These are phyloP conservation scores for Heliosperma pusillum DNA, from an alignment of 148 eudicot genomes.

Conservation along the genomic window DNA sequence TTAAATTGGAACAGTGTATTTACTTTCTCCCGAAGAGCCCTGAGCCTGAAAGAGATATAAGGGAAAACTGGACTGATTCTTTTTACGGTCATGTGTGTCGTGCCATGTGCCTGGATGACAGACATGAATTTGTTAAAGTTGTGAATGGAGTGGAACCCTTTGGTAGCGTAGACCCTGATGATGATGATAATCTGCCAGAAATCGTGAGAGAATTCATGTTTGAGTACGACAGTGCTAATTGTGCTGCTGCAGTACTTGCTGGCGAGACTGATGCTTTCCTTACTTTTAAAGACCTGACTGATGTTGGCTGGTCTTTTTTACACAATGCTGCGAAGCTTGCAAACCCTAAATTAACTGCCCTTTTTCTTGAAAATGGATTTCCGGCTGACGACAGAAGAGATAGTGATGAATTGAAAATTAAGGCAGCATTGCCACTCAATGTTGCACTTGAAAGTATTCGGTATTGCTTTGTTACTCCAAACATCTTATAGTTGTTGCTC, in stretches of 20 bases:
- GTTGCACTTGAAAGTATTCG: neutral
- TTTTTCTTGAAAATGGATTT: neutral
- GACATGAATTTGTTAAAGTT: neutral
- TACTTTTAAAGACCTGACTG: neutral
- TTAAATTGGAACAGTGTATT: no score
- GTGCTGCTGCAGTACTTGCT: neutral
- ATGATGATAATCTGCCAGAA: neutral
- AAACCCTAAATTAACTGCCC: neutral
- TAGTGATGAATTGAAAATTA: neutral
- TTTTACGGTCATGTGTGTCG: no score
- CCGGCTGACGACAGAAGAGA: slow-evolving; percentile 2
- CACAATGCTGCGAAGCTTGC: neutral
- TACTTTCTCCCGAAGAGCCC: no score
- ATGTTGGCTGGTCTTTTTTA: neutral
- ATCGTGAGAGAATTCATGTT: neutral
- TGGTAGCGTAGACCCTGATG: neutral
- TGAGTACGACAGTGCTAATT: neutral
- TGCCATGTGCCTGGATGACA: no score
- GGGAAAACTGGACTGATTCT: no score
- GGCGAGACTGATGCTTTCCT: neutral
- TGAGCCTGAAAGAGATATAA: no score
- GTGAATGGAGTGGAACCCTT: neutral
- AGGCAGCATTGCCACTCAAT: neutral
- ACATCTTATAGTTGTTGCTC: no score
- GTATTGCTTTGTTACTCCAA: neutral